These are phyloP conservation scores for Dryas alaskensis DNA, from an alignment of 306 rosid genomes.

Conservation along the genomic window DNA sequence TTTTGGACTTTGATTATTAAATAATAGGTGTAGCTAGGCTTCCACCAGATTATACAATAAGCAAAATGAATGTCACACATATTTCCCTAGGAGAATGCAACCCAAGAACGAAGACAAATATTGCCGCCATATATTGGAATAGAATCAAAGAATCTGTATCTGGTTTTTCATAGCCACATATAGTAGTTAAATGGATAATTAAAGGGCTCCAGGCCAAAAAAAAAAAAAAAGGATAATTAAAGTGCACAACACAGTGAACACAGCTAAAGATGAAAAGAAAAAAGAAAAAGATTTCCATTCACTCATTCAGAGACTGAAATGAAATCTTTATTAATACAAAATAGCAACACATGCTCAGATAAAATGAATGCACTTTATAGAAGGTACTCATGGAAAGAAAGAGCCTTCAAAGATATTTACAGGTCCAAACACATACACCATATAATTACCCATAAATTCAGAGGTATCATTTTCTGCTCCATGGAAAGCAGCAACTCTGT, in stretches of 20 bases:
- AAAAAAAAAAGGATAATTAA: background rate
- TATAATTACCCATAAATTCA: conserved; percentile 31
- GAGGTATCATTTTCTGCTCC: conserved; percentile 46
- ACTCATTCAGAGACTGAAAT: background rate
- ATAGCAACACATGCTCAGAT: conserved; percentile 29
- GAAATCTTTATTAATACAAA: conserved; percentile 25
- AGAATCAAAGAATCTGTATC: conserved; percentile 30
- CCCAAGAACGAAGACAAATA: background rate
- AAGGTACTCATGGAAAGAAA: conserved; percentile 14
- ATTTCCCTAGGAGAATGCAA: background rate
- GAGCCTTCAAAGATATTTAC: conserved; percentile 49
- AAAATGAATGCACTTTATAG: conserved; percentile 21
- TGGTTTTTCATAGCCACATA: conserved; percentile 17
- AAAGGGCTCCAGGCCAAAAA: background rate
- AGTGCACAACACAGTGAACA: background rate
- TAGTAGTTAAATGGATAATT: background rate
- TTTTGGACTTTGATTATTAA: no score
- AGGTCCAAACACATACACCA: conserved; percentile 48
- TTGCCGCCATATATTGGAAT: conserved; percentile 1
- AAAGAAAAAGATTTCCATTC: conserved; percentile 1
- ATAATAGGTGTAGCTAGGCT: background rate
- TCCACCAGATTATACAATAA: background rate
- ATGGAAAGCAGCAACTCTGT: conserved; percentile 75
- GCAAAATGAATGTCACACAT: background rate
- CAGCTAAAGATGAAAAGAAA: conserved; percentile 4